Conservation (phyloP, 768 basidiomycete genomes). For the Xanthoconium stramineum region DNA sequence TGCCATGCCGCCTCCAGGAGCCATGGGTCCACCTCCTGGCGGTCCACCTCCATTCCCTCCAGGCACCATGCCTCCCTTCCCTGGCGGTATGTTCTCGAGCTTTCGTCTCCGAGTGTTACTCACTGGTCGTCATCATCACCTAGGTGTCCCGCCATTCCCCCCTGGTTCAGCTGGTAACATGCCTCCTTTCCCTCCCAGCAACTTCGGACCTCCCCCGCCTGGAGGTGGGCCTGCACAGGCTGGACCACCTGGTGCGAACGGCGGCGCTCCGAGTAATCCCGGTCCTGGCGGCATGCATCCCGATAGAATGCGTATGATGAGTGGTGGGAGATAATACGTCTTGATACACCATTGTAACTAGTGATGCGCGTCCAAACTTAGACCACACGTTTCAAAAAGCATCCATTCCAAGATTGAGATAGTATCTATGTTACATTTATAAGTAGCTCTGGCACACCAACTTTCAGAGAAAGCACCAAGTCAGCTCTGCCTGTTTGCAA, state of each 20-base stretch:
- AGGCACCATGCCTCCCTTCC: slow-evolving; percentile 47
- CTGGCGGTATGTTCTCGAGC: slow-evolving; percentile 39
- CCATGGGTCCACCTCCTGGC: slow-evolving; percentile 52
- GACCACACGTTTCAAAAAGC: background rate
- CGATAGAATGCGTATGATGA: slow-evolving; percentile 81
- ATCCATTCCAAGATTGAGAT: background rate
- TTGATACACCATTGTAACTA: background rate
- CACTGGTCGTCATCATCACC: slow-evolving; percentile 2
- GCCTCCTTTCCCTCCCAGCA: slow-evolving; percentile 31
- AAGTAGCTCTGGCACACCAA: background rate
- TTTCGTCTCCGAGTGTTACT: background rate
- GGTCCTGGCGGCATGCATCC: slow-evolving; percentile 79
- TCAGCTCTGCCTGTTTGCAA: background rate
- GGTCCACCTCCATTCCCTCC: slow-evolving; percentile 77
- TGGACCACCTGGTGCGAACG: slow-evolving; percentile 38
- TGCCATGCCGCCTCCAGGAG: slow-evolving; percentile 42
- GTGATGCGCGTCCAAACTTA: background rate
- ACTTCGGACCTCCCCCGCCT: slow-evolving; percentile 36
- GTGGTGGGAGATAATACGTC: slow-evolving; percentile 21
- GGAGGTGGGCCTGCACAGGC: slow-evolving; percentile 40
- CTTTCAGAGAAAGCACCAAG: background rate
- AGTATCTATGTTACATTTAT: background rate
- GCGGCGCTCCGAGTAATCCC: slow-evolving; percentile 30
- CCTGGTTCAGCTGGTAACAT: slow-evolving; percentile 32
- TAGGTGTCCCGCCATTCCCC: slow-evolving; percentile 52